Conservation (phyloP, 2,329 filamentous ascomycete species). For the Colletotrichum sp. region DNA sequence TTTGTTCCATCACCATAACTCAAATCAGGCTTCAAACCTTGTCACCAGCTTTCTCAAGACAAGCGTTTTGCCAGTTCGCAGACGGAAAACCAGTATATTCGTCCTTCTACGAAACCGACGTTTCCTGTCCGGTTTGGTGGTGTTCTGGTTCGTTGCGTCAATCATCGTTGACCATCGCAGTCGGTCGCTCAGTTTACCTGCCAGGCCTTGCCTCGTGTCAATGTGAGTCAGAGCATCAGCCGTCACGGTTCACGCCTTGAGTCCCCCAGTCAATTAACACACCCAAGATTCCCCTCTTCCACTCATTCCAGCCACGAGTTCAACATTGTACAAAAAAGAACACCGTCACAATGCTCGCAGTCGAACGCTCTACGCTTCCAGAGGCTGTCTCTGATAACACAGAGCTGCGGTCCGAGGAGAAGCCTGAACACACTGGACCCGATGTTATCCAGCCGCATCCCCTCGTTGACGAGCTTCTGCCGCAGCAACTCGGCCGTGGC, state of each 20-base stretch:
- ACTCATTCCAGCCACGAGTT: background rate
- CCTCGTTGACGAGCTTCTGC: slow-evolving; percentile 40
- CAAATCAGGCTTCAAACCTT: background rate
- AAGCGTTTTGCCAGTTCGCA: background rate
- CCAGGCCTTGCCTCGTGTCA: background rate
- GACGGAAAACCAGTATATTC: background rate
- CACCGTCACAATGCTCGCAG: slow-evolving; percentile 2
- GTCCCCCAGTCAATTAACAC: background rate
- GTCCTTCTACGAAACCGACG: background rate
- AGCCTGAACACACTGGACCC: slow-evolving; percentile 18
- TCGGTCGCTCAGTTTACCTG: background rate
- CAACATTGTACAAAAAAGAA: background rate
- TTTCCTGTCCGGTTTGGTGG: background rate
- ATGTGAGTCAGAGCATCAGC: background rate
- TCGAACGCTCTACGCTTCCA: background rate
- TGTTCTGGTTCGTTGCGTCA: background rate
- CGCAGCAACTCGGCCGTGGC: slow-evolving; percentile 43
- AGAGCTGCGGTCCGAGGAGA: slow-evolving; percentile 6
- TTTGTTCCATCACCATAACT: too few relatives aligned
- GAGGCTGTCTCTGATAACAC: background rate
- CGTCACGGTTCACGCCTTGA: background rate
- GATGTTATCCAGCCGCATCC: slow-evolving; percentile 25
- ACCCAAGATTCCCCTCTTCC: background rate
- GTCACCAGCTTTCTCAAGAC: background rate
- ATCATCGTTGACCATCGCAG: background rate